A percentile compares a stretch with the other conserved stretches of the same genome.
Conservation (phyloP, 257 asterid genomes). For the Solanum lignicaule region DNA sequence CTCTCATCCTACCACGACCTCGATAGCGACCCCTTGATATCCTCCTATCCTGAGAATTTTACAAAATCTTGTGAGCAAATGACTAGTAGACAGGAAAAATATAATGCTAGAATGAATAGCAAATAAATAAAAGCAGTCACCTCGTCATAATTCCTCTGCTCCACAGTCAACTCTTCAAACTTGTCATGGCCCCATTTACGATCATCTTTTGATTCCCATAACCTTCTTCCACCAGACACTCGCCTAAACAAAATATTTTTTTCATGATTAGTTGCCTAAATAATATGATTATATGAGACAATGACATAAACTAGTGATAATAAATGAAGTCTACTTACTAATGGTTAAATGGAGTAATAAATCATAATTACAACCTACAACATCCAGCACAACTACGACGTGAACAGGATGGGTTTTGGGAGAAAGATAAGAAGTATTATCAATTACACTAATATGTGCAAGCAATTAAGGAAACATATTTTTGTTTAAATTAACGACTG, state of each 20-base stretch:
- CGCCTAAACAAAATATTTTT: conserved; percentile 29
- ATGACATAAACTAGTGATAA: neutral
- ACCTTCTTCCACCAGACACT: conserved; percentile 72
- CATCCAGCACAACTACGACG: neutral
- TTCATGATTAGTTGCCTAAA: neutral
- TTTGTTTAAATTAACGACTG: neutral
- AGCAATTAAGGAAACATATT: neutral
- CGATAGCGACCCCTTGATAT: conserved; percentile 55
- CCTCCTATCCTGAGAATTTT: conserved; percentile 51
- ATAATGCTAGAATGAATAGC: neutral
- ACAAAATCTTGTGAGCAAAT: neutral
- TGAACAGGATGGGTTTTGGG: neutral
- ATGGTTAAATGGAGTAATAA: neutral
- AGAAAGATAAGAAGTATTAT: neutral
- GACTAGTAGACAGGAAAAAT: neutral
- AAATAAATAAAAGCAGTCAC: conserved; percentile 24
- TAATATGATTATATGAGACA: neutral
- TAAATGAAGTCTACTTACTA: neutral
- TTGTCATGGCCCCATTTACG: conserved; percentile 99
- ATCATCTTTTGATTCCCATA: conserved; percentile 94
- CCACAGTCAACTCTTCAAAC: conserved; percentile 73
- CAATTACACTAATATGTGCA: neutral
- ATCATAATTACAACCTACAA: neutral
- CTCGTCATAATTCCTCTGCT: conserved; percentile 56
- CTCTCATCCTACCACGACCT: conserved; percentile 68